Evolutionary conservation across 495 filamentous ascomycete species (phyloP), one percentile per base, ranked within the genome.

Genomic region (Cudoniella acicularis): DNA sequence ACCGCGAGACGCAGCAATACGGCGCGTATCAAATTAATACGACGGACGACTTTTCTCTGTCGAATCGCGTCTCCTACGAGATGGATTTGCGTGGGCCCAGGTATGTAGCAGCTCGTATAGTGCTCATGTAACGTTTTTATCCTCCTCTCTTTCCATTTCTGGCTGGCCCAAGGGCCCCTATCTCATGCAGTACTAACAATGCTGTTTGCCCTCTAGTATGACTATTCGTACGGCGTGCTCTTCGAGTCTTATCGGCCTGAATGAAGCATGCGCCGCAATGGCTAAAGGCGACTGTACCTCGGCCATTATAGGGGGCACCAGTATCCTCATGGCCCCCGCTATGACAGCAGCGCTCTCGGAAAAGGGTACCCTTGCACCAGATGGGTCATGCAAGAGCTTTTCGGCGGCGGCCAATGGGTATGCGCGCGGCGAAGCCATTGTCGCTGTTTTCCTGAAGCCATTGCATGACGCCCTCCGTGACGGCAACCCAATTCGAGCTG

Each of bases 161-260:
- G n/a, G n/a, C n/a, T n/a, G n/a, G n/a, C n/a, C n/a, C n/a, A n/a
- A n/a, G n/a, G n/a, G n/a, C n/a, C n/a, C n/a, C n/a, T n/a, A n/a
- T n/a, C n/a, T n/a, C n/a, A n/a, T n/a, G n/a, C n/a, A n/a, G n/a
- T n/a, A n/a, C n/a, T n/a, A n/a, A n/a, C n/a, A n/a, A n/a, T n/a
- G n/a, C n/a, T n/a, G n/a, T n/a, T n/a, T n/a, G n/a, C n/a, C n/a
- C n/a, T n/a, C n/a, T n/a, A n/a, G n/a, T n/a, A n/a, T n/a, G n/a
- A n/a, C n/a, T n/a, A n/a, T n/a, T n/a, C n/a, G n/a, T n/a, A 95
- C 91, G 2, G 91, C 88, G 26, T 95, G 91, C 68, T 96, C 91
- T 1, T 91, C 89, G 9, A 40, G 56, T 10, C n/a, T 54, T 9
- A 10, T 50, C 0, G 48, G 10, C 2, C 17, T 63, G 2, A 30